A percentile compares a stretch with the other conserved stretches of the same genome.
phyloP scores from a whole-genome alignment of 2,329 filamentous ascomycete genomes.

The Graphiopsis chlorocephala region DNA sequence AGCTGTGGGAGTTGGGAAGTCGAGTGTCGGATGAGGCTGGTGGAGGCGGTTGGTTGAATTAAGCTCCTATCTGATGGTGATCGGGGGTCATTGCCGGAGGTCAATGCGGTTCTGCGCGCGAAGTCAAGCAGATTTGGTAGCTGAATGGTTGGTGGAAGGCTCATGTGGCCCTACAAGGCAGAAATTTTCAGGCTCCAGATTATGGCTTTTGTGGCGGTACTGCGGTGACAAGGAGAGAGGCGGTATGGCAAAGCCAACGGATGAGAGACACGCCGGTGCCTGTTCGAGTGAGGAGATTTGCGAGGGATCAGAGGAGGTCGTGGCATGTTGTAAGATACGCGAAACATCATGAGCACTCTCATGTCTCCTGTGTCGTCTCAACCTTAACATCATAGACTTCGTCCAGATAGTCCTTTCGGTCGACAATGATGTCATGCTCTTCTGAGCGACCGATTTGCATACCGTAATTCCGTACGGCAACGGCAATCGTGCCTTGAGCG shows the following conservation, averaged over 20 bases:
- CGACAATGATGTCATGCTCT: neutral
- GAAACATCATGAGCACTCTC: neutral
- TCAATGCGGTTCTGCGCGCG: neutral
- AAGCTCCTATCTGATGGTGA: neutral
- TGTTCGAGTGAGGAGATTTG: neutral
- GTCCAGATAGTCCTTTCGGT: neutral
- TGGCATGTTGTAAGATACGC: neutral
- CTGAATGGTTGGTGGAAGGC: neutral
- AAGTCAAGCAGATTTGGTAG: neutral
- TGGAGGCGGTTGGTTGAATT: neutral
- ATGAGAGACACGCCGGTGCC: neutral
- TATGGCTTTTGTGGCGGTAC: neutral
- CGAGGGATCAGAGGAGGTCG: neutral
- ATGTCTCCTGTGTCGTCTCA: constrained; percentile 2
- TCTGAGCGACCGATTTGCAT: neutral
- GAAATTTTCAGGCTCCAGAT: neutral
- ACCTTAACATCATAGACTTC: neutral
- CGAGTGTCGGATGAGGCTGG: constrained; percentile 8
- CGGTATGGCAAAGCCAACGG: neutral
- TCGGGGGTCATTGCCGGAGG: neutral
- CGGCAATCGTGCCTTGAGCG: constrained; percentile 12
- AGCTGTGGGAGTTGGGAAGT: constrained; percentile 15
- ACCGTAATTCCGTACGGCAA: constrained; percentile 1
- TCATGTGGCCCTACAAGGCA: neutral
- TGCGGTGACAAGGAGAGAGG: neutral